phyloP scores from a whole-genome alignment of 75 land plant genomes.

The Pinus tabuliformis region DNA sequence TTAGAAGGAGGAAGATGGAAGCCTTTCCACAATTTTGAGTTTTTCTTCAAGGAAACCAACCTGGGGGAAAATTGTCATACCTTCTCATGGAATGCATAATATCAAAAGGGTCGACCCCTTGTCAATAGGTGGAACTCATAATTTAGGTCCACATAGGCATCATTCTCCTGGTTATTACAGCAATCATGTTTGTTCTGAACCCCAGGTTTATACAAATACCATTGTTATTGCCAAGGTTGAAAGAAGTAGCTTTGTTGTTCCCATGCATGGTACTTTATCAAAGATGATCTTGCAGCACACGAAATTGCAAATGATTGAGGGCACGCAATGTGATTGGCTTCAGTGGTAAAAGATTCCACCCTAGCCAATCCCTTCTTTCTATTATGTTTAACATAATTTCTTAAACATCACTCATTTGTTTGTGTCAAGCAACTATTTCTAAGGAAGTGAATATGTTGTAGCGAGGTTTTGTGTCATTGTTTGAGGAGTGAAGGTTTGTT shows the following conservation, averaged over 20 bases:
- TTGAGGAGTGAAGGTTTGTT: no score
- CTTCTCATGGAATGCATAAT: conserved; percentile 22
- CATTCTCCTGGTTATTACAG: conserved; percentile 30
- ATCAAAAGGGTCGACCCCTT: conserved; percentile 32
- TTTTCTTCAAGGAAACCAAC: conserved; percentile 22
- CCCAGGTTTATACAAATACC: conserved; percentile 40
- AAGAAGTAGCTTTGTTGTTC: conserved; percentile 66
- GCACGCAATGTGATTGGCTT: no score
- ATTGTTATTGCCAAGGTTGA: conserved; percentile 64
- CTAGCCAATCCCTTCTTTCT: no score
- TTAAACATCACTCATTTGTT: no score
- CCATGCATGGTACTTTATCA: conserved; percentile 52
- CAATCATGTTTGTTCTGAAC: conserved; percentile 20
- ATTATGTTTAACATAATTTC: no score
- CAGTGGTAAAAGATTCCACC: no score
- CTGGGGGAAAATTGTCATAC: conserved; percentile 20
- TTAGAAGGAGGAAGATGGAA: not conserved
- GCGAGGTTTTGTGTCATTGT: no score
- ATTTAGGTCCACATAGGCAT: conserved; percentile 27
- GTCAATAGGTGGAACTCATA: not conserved
- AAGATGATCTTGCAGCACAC: conserved; percentile 5
- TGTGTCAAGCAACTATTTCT: no score
- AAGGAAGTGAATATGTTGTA: no score
- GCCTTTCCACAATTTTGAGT: conserved; percentile 6
- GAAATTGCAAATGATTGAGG: no score